Conservation (phyloP, 2,329 filamentous ascomycete genomes). For the Diplodia seriata region DNA sequence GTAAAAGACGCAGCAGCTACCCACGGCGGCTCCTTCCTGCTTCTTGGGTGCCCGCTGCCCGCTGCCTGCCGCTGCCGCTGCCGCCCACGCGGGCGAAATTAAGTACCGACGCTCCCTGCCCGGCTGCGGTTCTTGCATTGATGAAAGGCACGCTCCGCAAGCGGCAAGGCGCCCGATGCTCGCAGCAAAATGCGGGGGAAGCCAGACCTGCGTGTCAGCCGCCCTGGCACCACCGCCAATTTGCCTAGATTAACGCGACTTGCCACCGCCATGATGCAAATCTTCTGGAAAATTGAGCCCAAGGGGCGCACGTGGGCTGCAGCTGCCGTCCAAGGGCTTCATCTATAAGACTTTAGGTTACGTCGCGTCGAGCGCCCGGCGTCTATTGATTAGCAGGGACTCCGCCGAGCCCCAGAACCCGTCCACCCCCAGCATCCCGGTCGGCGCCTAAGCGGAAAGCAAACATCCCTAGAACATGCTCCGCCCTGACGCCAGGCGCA, state of each 20-base stretch:
- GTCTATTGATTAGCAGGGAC: conserved; percentile 27
- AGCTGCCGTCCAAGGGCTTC: conserved; percentile 6
- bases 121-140: conserved; percentile 7
- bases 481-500: conserved; percentile 71
- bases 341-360: conserved; percentile 27
- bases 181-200: conserved; percentile 25
- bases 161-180: conserved; percentile 28
- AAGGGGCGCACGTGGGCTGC: conserved; percentile 8
- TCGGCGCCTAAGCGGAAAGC: conserved; percentile 8
- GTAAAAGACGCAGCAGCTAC: neutral
- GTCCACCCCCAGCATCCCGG: conserved; percentile 5
- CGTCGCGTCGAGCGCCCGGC: neutral
- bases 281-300: conserved; percentile 5
- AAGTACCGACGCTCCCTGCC: conserved; percentile 24
- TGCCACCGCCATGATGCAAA: neutral
- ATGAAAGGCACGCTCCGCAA: conserved; percentile 10
- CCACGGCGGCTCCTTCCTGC: too few species aligned
- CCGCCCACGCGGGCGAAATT: conserved; percentile 17
- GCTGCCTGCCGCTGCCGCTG: neutral
- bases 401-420: neutral
- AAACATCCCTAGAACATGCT: conserved; percentile 47
- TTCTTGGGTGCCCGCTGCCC: too few species aligned
- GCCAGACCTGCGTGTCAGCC: conserved; percentile 9
- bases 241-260: conserved; percentile 23
- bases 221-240: conserved; percentile 25